Evolutionary conservation across 495 filamentous ascomycete species (phyloP), one percentile per base, ranked within the genome.

Genomic region (Rhizodiscina lignyota): DNA sequence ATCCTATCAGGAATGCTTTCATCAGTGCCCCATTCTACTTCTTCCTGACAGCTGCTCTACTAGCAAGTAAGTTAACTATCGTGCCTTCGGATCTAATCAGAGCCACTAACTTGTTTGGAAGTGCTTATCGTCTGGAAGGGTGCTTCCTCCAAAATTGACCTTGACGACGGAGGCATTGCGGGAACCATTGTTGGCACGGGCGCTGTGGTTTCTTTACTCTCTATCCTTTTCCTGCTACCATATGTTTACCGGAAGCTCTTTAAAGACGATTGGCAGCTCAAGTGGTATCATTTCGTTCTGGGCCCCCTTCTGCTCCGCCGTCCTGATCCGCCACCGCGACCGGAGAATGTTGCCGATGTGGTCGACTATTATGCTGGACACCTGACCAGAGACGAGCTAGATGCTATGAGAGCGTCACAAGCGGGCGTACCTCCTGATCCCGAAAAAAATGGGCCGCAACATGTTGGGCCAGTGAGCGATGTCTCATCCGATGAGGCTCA

Each of bases 41-140:
- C 43, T 30, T 38, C 37, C 4, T 48, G 23, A 44, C 44, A 2
- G 12, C 36, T 21, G 24, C 22, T 5, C 24, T 48, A 8, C 28
- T 45, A 2, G 30, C 46, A 18, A 33, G 40, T 43, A 35, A 27
- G 40, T 40, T 29, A 16, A 3, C 5, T 18, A 8, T 5, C n/a
- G 29, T 3, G 21, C 4, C 4, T 3, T 20, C n/a, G n/a, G n/a
- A n/a, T n/a, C n/a, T n/a, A n/a, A n/a, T n/a, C n/a, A n/a, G 4
- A 4, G 4, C 2, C 20, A 28, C 33, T 40, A 21, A 40, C 32
- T 6, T 20, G 4, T n/a, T 6, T n/a, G n/a, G 11, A 17, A 43
- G 32, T 77, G 1, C 68, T 68, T 10, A 72, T 77, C 40, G 72
- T 75, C 40, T 73, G 70, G 61, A 73, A 74, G 57, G 72, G 70